Base-by-base conservation (phyloP, 805 yeast species). In the Schizosaccharomyces cryophilus region DNA sequence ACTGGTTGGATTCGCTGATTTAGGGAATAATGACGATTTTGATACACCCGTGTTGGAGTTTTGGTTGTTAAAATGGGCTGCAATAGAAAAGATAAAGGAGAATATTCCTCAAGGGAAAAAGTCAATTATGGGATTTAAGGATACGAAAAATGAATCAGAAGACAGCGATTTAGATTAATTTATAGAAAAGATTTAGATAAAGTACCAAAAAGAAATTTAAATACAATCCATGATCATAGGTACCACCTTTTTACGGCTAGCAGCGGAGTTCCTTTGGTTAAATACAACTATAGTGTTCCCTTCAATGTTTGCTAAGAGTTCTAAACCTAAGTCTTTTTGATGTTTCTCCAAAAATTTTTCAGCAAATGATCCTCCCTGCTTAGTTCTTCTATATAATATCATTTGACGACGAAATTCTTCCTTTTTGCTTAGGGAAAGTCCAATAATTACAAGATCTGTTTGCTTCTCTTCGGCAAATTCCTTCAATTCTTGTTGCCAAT, bases 1-100 rank as follows among this genome's bases (percentile, higher is more conserved):
- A 63, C 66, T 85, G 4, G 76, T 85, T 4, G 95, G 95, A 5
- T 83, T 87, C 66, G 82, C 81, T 61, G 76, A 78, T 40, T 71
- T 86, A 55, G 74, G 74, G 42, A 72, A 76, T 60, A 71, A 75
- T 2, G 74, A 75, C 60, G 76, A 73, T 51, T 81, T 83, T 65
- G 66, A 73, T 2, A 65, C 78, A 7, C 76, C 73, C 54, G 66
- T 73, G 1, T 70, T 85, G 63, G 89, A 84, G 66, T 67, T 64
- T 42, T 63, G 61, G 35, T 64, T 69, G 58, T 62, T 64, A 19
- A 62, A 62, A 38, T 47, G 62, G 45, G 67, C 67, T 13, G 60
- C 38, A 4, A 40, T 56, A 9, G 42, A 56, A 19, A n/a, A 40
- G n/a, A n/a, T 40, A 29, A 56, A 56, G 26, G 60, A 29, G 9